Base-by-base conservation (phyloP, 2,329 filamentous ascomycete species). In the Ophiostoma populinum region DNA sequence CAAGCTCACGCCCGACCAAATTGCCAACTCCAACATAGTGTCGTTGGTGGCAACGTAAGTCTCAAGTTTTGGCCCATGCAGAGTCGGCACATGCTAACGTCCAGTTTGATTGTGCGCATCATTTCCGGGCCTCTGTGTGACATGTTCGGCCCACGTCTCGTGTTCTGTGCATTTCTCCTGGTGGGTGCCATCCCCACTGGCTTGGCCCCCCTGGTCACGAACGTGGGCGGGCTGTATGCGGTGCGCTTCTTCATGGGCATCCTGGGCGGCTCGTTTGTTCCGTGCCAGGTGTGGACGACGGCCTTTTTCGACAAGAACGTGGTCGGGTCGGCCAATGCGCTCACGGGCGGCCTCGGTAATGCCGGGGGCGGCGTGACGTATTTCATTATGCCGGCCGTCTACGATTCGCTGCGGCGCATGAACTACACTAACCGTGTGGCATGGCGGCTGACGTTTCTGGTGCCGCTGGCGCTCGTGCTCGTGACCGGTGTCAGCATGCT, bases 231-330 rank as follows among this genome's bases (percentile, higher is more conserved):
- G 7, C 65, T 87, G n/a, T 75, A 82, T 45, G 57, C 69, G 15
- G 67, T 79, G 32, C 71, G 80, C 29, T 87, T 87, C 61, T 86
- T 86, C 55, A 71, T 86, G 42, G 80, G 80, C 40, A 76, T 87
- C 28, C 67, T 87, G 0, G 80, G 80, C 26, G 78, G 75, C 2
- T 70, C 72, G 1, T 87, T 87, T 47, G 80, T 87, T 1, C 80
- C 80, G 10, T 92, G 83, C 53, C 83, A 92, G 51, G 86, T 92
- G 6, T 93, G 85, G 82, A 81, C 78, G 8, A 93, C 83, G 0
- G 82, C 77, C 0, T 93, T 92, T 62, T 93, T 83, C 52, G 85
- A 94, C 58, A 90, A 86, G 60, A 90, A 86, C 47, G 67, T 93
- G 18, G 79, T 93, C 13, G 86, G 86, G 32, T 86, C 81, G 6